phyloP scores from a whole-genome alignment of 2,329 filamentous ascomycete genomes.

The Arthrobotrys conoides region DNA sequence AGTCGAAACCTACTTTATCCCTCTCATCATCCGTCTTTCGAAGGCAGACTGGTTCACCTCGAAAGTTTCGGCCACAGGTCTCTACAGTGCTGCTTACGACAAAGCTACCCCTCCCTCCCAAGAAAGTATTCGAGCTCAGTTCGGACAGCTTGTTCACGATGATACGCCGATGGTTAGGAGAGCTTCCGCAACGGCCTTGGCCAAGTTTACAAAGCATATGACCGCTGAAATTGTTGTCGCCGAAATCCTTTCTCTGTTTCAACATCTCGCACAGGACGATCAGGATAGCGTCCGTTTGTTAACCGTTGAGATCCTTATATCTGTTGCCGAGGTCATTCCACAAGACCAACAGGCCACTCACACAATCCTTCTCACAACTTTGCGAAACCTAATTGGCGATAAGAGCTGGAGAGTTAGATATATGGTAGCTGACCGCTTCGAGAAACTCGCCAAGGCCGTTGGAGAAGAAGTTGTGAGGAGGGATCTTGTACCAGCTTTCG shows the following conservation, averaged over 20 bases:
- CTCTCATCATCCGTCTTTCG: slow-evolving; percentile 92
- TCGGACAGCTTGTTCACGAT: slow-evolving; percentile 93
- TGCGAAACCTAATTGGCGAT: slow-evolving; percentile 95
- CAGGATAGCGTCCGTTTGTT: slow-evolving; percentile 96
- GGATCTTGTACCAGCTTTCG: slow-evolving; percentile 95
- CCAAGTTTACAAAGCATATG: slow-evolving; percentile 99
- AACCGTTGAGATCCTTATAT: slow-evolving; percentile 95
- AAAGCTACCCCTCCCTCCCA: slow-evolving; percentile 90
- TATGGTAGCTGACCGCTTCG: slow-evolving; percentile 98
- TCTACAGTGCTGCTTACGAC: slow-evolving; percentile 93
- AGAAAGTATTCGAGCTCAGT: slow-evolving; percentile 91
- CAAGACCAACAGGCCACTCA: slow-evolving; percentile 99
- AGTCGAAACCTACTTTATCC: slow-evolving; percentile 97
- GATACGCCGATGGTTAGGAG: slow-evolving; percentile 99
- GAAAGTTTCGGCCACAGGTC: slow-evolving; percentile 96
- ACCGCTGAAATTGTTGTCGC: slow-evolving; percentile 90
- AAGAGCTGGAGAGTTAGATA: slow-evolving; percentile 99
- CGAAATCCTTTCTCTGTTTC: slow-evolving; percentile 99
- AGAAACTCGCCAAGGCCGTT: slow-evolving; percentile 99
- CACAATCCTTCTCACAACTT: slow-evolving; percentile 88
- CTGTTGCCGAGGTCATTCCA: slow-evolving; percentile 95
- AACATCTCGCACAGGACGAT: slow-evolving; percentile 95
- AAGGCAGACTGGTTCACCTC: slow-evolving; percentile 99
- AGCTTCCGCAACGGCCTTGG: slow-evolving; percentile 94
- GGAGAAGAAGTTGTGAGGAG: slow-evolving; percentile 95